A percentile compares a stretch with the other conserved stretches of the same genome.
These are phyloP conservation scores for Sordariomycetes sp. DNA, from an alignment of 2,329 filamentous ascomycete genomes.

Conservation along the genomic window DNA sequence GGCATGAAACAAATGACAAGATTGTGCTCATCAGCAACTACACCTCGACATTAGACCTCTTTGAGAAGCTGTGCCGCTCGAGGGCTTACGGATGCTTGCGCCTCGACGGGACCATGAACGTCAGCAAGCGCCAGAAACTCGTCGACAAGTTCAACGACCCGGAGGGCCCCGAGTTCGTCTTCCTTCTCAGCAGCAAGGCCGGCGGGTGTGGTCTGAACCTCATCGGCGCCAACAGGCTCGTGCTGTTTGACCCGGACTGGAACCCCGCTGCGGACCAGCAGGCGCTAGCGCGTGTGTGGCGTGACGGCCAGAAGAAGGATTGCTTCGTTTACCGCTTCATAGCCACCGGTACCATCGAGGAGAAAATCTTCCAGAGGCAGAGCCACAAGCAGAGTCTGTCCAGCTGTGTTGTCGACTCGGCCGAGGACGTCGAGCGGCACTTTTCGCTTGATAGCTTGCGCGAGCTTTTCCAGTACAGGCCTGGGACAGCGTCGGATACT, in stretches of 20 bases:
- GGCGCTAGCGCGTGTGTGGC: constrained; percentile 92
- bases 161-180: constrained; percentile 78
- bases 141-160: constrained; percentile 98
- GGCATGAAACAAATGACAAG: constrained; percentile 94
- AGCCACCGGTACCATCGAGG: constrained; percentile 91
- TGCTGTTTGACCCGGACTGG: constrained; percentile 96
- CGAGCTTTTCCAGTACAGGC: constrained; percentile 87
- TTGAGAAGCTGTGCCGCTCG: constrained; percentile 77
- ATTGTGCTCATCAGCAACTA: constrained; percentile 99
- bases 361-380: constrained; percentile 98
- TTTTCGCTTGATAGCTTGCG: constrained; percentile 84
- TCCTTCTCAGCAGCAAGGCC: constrained; percentile 91
- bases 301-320: constrained; percentile 97
- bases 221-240: constrained; percentile 85
- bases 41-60: constrained; percentile 88
- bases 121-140: constrained; percentile 91
- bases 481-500: constrained; percentile 77
- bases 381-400: constrained; percentile 96
- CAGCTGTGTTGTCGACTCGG: constrained; percentile 90
- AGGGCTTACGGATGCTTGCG: constrained; percentile 77
- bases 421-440: constrained; percentile 93
- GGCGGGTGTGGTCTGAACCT: constrained; percentile 94
- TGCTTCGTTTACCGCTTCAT: constrained; percentile 99
- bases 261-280: constrained; percentile 97
- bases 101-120: constrained; percentile 94